A percentile compares a stretch with the other conserved stretches of the same genome.
phyloP scores from a whole-genome alignment of 768 basidiomycete species.

The Pulveroboletus sp. region DNA sequence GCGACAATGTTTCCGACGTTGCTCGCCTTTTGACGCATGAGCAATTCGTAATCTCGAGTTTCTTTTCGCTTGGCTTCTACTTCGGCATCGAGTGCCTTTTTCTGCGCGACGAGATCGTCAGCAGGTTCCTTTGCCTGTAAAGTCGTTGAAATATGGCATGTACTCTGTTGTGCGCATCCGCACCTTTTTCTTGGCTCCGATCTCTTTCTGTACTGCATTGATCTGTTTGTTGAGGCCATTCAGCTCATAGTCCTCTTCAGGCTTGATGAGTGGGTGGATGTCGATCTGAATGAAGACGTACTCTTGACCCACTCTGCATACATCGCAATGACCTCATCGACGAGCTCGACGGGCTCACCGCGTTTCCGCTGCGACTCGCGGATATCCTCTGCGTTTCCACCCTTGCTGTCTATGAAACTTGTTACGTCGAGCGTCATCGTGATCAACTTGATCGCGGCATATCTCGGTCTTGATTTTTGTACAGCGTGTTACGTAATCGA shows the following conservation, averaged over 20 bases:
- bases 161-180: background rate
- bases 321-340: conserved; percentile 91
- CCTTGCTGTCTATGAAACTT: conserved; percentile 81
- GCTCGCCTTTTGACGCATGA: conserved; percentile 78
- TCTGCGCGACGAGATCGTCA: conserved; percentile 80
- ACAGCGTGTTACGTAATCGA: background rate
- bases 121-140: conserved; percentile 86
- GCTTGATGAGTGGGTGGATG: background rate
- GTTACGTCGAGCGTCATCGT: conserved; percentile 81
- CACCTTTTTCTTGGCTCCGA: conserved; percentile 91
- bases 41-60: conserved; percentile 68
- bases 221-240: conserved; percentile 77
- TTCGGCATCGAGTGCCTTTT: conserved; percentile 81
- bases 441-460: background rate
- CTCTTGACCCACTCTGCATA: conserved; percentile 94
- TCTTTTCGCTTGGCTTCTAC: conserved; percentile 76
- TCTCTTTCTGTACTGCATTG: conserved; percentile 93
- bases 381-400: conserved; percentile 89
- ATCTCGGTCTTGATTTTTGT: background rate
- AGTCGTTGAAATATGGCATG: background rate
- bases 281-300: conserved; percentile 38
- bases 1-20: conserved; percentile 93
- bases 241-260: conserved; percentile 81
- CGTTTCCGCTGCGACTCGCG: conserved; percentile 91
- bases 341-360: conserved; percentile 84